Evolutionary conservation across 208 protist genomes (phyloP).

Genomic region (Polymyxa betae): DNA sequence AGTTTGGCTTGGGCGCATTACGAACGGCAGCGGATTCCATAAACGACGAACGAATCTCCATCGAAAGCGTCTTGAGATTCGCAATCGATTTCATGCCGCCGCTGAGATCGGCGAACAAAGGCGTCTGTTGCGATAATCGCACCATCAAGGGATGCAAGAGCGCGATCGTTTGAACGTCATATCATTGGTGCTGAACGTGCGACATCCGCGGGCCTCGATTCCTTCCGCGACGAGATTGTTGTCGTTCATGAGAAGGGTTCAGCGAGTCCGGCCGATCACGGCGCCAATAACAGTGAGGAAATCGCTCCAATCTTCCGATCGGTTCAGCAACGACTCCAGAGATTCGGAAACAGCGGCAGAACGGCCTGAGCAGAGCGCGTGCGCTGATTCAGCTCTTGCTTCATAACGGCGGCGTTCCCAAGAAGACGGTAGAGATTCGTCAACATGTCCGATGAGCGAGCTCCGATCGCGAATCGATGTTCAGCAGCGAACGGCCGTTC

Average conservation of each 20-base stretch:
- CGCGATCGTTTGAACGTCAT: slow-evolving; percentile 75
- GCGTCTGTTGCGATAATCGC: slow-evolving; percentile 65
- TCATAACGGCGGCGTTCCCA: slow-evolving; percentile 69
- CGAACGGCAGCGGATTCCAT: slow-evolving; percentile 55
- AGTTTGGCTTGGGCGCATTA: slow-evolving; percentile 57
- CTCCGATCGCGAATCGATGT: slow-evolving; percentile 73
- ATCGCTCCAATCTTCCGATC: slow-evolving; percentile 72
- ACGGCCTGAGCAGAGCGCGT: slow-evolving; percentile 38
- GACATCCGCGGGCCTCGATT: slow-evolving; percentile 71
- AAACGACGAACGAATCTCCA: neutral
- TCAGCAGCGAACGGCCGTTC: slow-evolving; percentile 69
- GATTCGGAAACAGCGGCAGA: slow-evolving; percentile 77
- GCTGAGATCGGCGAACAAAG: slow-evolving; percentile 75
- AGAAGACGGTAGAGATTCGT: slow-evolving; percentile 77
- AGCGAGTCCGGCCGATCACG: slow-evolving; percentile 80
- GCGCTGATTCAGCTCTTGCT: slow-evolving; percentile 58
- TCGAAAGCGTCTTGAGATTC: slow-evolving; percentile 63
- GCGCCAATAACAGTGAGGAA: slow-evolving; percentile 75
- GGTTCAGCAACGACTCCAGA: slow-evolving; percentile 77
- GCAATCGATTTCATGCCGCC: slow-evolving; percentile 69
- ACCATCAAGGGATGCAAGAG: slow-evolving; percentile 70
- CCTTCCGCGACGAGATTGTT: slow-evolving; percentile 77
- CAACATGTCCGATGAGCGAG: slow-evolving; percentile 78
- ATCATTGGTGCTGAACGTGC: slow-evolving; percentile 76
- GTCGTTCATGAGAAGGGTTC: slow-evolving; percentile 75